A percentile compares a stretch with the other conserved stretches of the same genome.
phyloP scores from a whole-genome alignment of 177 flowering plant genomes.

The Telopea speciosissima region DNA sequence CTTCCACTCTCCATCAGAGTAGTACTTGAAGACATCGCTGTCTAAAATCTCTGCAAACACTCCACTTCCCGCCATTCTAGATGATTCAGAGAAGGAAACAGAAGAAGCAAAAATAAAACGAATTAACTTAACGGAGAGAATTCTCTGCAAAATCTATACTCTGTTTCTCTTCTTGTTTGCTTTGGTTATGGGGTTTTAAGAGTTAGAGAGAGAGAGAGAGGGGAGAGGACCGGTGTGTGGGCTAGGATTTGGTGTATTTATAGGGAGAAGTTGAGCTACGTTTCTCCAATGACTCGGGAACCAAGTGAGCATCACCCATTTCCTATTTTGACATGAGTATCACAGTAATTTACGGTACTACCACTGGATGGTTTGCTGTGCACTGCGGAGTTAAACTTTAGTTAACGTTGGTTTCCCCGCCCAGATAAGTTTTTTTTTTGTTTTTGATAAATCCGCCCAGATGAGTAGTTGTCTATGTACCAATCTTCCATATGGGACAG shows the following conservation, averaged over 20 bases:
- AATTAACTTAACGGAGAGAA: not conserved
- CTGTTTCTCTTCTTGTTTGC: not conserved
- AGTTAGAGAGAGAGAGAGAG: not conserved
- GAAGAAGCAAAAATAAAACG: not conserved
- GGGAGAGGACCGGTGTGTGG: not conserved
- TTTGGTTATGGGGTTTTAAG: not conserved
- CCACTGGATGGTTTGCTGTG: not conserved
- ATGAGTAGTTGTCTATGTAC: no score
- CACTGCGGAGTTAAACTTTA: no score
- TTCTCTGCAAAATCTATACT: not conserved
- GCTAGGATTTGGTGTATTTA: not conserved
- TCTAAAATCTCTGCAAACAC: conserved; percentile 77
- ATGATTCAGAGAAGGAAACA: not conserved
- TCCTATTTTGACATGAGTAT: not conserved
- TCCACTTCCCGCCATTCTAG: conserved; percentile 57
- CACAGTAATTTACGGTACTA: not conserved
- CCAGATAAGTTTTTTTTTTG: no score
- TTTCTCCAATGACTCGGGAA: conserved; percentile 8
- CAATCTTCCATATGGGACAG: no score
- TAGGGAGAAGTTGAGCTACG: conserved; percentile 9
- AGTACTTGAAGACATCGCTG: conserved; percentile 84
- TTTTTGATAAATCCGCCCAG: no score
- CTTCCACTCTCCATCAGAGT: conserved; percentile 90
- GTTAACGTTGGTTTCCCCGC: no score
- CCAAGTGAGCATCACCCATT: conserved; percentile 1